Conservation (phyloP, 805 yeast species). For the Saccharomycopsis microspora region DNA sequence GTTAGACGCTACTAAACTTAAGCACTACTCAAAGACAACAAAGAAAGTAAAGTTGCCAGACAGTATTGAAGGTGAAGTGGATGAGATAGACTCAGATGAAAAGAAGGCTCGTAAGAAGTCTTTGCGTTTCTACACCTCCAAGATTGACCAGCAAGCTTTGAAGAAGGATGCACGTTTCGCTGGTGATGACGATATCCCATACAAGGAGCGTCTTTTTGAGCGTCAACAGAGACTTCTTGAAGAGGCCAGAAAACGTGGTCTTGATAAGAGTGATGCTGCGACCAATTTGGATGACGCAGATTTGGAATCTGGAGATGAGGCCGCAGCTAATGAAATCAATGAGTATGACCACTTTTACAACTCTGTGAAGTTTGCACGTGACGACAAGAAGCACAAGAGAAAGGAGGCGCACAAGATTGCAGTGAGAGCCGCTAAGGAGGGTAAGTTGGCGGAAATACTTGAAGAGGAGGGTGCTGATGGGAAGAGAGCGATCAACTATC, state of each 20-base stretch:
- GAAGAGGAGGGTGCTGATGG: conserved; percentile 63
- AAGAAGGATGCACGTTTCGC: conserved; percentile 47
- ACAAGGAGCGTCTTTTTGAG: conserved; percentile 80
- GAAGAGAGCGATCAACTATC: conserved; percentile 90
- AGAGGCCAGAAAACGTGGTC: conserved; percentile 82
- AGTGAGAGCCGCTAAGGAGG: conserved; percentile 71
- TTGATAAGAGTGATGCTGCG: conserved; percentile 37
- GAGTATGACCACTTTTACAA: conserved; percentile 47
- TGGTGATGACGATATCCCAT: conserved; percentile 90
- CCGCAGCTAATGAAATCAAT: conserved; percentile 26
- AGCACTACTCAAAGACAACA: conserved; percentile 33
- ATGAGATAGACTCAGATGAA: conserved; percentile 79
- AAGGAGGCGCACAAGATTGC: conserved; percentile 59
- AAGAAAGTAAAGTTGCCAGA: conserved; percentile 33
- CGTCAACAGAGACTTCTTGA: conserved; percentile 79
- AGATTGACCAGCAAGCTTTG: conserved; percentile 75
- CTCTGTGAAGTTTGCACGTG: conserved; percentile 35
- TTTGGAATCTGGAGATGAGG: conserved; percentile 35
- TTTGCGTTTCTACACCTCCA: conserved; percentile 91
- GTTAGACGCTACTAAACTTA: conserved; percentile 31
- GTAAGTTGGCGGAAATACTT: conserved; percentile 57
- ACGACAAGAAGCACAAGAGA: conserved; percentile 41
- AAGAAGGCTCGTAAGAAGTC: conserved; percentile 70
- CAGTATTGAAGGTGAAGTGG: conserved; percentile 60
- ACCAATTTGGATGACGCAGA: conserved; percentile 44